A percentile compares a stretch with the other conserved stretches of the same genome.
These are phyloP conservation scores for Didymella sp. DNA, from an alignment of 2,329 filamentous ascomycete genomes.

Conservation along the genomic window DNA sequence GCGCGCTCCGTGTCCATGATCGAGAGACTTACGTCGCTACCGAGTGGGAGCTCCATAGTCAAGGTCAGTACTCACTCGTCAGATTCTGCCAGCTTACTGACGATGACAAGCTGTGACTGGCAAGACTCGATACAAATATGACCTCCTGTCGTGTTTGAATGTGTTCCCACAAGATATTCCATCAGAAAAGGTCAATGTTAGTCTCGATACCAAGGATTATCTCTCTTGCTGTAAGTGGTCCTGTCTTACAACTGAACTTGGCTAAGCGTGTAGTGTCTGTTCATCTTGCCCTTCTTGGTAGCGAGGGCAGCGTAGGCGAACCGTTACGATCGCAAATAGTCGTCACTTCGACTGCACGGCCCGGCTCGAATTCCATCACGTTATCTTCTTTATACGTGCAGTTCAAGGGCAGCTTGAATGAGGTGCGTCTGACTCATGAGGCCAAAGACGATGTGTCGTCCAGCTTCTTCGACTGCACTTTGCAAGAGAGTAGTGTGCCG, in stretches of 20 bases:
- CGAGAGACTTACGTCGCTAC: slow-evolving; percentile 59
- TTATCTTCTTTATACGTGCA: slow-evolving; percentile 58
- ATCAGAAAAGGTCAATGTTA: slow-evolving; percentile 54
- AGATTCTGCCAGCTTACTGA: slow-evolving; percentile 17
- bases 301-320: slow-evolving; percentile 67
- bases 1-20: slow-evolving; percentile 56
- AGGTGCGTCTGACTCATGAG: slow-evolving; percentile 42
- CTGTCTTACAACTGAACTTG: slow-evolving; percentile 25
- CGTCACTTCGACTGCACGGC: slow-evolving; percentile 58
- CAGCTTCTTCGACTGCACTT: slow-evolving; percentile 27
- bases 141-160: slow-evolving; percentile 58
- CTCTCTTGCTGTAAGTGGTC: slow-evolving; percentile 57
- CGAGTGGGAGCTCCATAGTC: slow-evolving; percentile 63
- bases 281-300: slow-evolving; percentile 60
- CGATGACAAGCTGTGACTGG: slow-evolving; percentile 36
- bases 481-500: slow-evolving; percentile 38
- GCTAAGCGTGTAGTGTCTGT: slow-evolving; percentile 53
- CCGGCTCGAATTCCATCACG: slow-evolving; percentile 54
- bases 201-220: slow-evolving; percentile 57
- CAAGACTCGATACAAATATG: slow-evolving; percentile 49
- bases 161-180: slow-evolving; percentile 43
- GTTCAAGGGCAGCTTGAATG: slow-evolving; percentile 58
- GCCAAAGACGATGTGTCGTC: slow-evolving; percentile 25
- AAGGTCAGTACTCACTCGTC: slow-evolving; percentile 29
- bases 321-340: slow-evolving; percentile 62